Conservation (phyloP, 192 early-diverging fungal species). For the Kickxella alabastrina region DNA sequence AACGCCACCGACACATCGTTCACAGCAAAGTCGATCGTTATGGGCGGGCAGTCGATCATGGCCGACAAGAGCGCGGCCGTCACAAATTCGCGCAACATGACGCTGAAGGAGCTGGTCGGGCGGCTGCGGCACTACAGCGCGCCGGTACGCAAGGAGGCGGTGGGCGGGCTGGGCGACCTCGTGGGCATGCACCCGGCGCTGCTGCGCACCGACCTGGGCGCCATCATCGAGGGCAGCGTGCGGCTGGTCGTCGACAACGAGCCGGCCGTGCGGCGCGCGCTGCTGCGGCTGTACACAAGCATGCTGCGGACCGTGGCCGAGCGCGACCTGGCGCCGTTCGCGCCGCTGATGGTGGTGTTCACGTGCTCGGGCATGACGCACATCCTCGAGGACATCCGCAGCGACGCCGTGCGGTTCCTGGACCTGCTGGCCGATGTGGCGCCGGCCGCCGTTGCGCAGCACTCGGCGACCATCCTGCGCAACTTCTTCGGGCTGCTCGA, state of each 20-base stretch:
- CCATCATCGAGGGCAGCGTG: slow-evolving; percentile 42
- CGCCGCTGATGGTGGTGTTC: slow-evolving; percentile 72
- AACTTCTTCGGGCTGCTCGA: slow-evolving; percentile 45
- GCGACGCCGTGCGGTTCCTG: slow-evolving; percentile 75
- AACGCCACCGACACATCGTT: slow-evolving; percentile 83
- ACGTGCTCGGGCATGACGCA: slow-evolving; percentile 87
- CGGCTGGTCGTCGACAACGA: slow-evolving; percentile 51
- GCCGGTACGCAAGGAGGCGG: slow-evolving; percentile 50
- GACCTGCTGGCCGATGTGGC: slow-evolving; percentile 65
- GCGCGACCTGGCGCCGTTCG: slow-evolving; percentile 71
- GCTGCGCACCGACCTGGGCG: slow-evolving; percentile 44
- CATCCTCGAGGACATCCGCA: slow-evolving; percentile 80
- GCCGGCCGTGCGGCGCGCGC: slow-evolving; percentile 40
- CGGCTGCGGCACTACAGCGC: slow-evolving; percentile 79
- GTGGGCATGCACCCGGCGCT: slow-evolving; percentile 29
- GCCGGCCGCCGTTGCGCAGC: slow-evolving; percentile 60
- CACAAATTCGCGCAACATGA: slow-evolving; percentile 74
- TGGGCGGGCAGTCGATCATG: slow-evolving; percentile 75
- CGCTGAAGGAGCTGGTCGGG: slow-evolving; percentile 67
- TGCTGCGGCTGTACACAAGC: slow-evolving; percentile 48
- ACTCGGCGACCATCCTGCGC: slow-evolving; percentile 57
- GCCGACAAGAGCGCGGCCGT: slow-evolving; percentile 69
- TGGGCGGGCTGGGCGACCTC: slow-evolving; percentile 50
- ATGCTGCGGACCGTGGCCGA: slow-evolving; percentile 42
- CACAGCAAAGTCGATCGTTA: slow-evolving; percentile 71